Evolutionary conservation across 257 asterid genomes (phyloP), one percentile per base, ranked within the genome.

Genomic region (Solanum chiquidenum): DNA sequence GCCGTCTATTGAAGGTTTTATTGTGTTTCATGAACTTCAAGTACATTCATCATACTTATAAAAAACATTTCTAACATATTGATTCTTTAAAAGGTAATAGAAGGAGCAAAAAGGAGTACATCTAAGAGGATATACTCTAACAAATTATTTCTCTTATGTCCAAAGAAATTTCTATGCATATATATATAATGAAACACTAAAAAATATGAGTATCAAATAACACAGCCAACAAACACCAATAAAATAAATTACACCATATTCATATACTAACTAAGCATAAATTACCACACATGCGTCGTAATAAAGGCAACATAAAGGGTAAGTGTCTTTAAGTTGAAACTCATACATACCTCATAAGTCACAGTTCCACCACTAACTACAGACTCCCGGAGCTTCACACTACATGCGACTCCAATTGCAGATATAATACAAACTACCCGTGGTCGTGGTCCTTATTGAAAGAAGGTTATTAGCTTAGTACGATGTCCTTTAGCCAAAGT

Each of bases 291-390:
- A 66, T 42, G 12, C 21, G 12, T 21, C 77, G 27, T 6, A 16
- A 85, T 29, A 69, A 10, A 69, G 34, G 7, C 31, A 35, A 13
- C 6, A 25, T 20, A 40, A 85, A 11, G 3, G 8, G 27, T 14
- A 68, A 42, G 16, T 64, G 83, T 40, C 83, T 76, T 76, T 38
- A 38, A 11, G 23, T 20, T 76, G 1, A 87, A 88, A n/a, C 33
- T 34, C 52, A 72, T 29, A 90, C 94, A 83, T 34, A 95, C 99
- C 98, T 95, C 99, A 88, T 95, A 94, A 8, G 98, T 92, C 84
- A 95, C 95, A 29, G 94, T 91, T 87, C 98, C 99, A 85, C 96
- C 94, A 27, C 95, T 89, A 92, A 89, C 93, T 82, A 95, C 91
- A 64, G 96, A 93, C 88, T 55, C 64, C 4, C 11, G 2, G 8